Percentiles rank a stretch among this genome's conserved stretches.
Conservation (phyloP, 176 grass and related monocot species). For the Cocos nucifera region DNA sequence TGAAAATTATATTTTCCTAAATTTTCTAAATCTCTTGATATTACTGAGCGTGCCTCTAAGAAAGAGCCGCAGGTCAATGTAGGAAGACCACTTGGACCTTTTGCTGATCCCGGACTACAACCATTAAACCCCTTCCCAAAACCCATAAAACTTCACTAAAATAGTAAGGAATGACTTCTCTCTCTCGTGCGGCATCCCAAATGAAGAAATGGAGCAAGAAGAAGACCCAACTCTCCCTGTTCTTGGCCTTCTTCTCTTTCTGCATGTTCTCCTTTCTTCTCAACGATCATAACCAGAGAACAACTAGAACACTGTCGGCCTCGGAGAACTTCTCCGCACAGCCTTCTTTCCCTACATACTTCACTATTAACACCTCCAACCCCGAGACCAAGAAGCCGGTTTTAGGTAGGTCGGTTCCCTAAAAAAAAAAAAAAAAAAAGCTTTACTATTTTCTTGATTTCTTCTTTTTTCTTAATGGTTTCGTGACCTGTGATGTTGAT, state of each 20-base stretch:
- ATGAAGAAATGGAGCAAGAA: background rate
- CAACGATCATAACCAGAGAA: background rate
- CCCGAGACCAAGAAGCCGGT: no score
- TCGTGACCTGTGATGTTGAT: no score
- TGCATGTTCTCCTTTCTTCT: background rate
- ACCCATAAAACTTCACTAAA: background rate
- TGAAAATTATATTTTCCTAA: no score
- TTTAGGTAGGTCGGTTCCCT: no score
- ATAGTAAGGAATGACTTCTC: background rate
- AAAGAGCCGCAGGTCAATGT: no score
- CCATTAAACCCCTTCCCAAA: background rate
- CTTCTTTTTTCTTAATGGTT: no score
- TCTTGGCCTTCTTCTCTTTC: background rate
- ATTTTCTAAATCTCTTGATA: no score
- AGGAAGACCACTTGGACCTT: no score
- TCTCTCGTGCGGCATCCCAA: background rate
- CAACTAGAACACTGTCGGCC: background rate
- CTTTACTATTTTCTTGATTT: no score
- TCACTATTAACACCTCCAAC: background rate
- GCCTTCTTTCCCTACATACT: slow-evolving; percentile 1
- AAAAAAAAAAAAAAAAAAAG: no score
- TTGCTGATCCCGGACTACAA: no score
- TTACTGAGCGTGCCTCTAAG: no score
- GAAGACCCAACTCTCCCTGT: slow-evolving; percentile 3
- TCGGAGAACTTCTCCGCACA: background rate